These are phyloP conservation scores for Podospora tetraspora DNA, from an alignment of 495 filamentous ascomycete species.

Conservation along the genomic window DNA sequence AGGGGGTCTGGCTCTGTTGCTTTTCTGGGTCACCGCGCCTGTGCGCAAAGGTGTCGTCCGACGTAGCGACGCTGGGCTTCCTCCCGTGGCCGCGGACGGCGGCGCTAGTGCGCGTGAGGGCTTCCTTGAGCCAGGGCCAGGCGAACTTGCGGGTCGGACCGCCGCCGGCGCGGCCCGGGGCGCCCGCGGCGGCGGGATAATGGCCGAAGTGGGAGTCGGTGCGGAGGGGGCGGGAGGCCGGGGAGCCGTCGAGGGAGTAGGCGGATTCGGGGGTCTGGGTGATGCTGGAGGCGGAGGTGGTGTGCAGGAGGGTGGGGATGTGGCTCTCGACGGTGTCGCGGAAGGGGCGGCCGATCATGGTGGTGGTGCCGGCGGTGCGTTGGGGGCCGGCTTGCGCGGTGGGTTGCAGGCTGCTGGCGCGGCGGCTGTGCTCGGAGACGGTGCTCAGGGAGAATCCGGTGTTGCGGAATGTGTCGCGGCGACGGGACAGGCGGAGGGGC, in stretches of 20 bases:
- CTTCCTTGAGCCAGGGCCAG: conserved; percentile 25
- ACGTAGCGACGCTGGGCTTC: conserved; percentile 11
- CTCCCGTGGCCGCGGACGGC: conserved; percentile 9
- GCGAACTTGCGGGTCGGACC: conserved; percentile 9
- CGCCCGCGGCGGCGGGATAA: conserved; percentile 2
- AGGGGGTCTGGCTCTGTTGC: background rate
- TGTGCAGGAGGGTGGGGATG: conserved; percentile 24
- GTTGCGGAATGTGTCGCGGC: conserved; percentile 2
- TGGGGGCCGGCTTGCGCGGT: background rate
- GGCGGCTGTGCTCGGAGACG: conserved; percentile 14
- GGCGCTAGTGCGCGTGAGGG: background rate
- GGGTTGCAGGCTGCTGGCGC: conserved; percentile 3
- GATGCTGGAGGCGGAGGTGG: conserved; percentile 29
- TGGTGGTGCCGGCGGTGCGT: conserved; percentile 7
- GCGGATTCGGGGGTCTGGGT: conserved; percentile 31
- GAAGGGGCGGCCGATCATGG: conserved; percentile 15
- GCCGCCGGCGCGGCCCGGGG: background rate
- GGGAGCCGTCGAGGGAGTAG: conserved; percentile 14
- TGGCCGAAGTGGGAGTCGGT: conserved; percentile 11
- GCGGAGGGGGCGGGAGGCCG: conserved; percentile 7
- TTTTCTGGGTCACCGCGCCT: background rate
- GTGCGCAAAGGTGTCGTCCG: conserved; percentile 17
- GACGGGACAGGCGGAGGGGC: conserved; percentile 6
- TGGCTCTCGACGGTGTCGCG: conserved; percentile 28
- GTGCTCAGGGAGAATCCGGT: conserved; percentile 26